These are phyloP conservation scores for Cryptococcus wingfieldii DNA, from an alignment of 1,284 basidiomycete species.

Conservation along the genomic window DNA sequence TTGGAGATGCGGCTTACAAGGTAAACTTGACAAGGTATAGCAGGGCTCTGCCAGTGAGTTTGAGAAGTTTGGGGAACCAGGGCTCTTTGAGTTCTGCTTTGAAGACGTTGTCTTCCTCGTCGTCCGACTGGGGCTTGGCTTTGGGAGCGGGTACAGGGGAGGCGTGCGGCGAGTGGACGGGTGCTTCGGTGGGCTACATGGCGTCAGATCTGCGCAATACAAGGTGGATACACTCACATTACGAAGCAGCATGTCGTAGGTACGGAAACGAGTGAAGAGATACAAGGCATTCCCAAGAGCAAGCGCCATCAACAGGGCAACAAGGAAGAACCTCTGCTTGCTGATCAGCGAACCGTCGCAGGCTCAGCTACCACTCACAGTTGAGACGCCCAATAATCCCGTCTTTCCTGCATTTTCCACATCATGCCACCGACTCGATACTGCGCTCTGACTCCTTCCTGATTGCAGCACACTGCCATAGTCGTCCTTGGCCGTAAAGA, in stretches of 20 bases:
- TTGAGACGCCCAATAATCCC: constrained; percentile 25
- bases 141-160: constrained; percentile 33
- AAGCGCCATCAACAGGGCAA: constrained; percentile 23
- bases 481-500: constrained; percentile 21
- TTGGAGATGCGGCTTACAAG: constrained; percentile 12
- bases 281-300: constrained; percentile 36
- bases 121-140: neutral
- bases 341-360: neutral
- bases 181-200: constrained; percentile 23
- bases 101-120: constrained; percentile 16
- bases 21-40: constrained; percentile 21
- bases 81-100: neutral
- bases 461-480: constrained; percentile 16
- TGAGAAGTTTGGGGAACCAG: neutral
- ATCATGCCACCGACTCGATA: constrained; percentile 32
- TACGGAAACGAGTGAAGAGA: constrained; percentile 41
- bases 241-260: constrained; percentile 44
- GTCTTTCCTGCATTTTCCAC: constrained; percentile 26
- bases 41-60: constrained; percentile 5
- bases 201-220: neutral
- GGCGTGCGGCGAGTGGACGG: constrained; percentile 35
- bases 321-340: constrained; percentile 26
- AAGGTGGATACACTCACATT: constrained; percentile 23
- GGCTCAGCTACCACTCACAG: constrained; percentile 19
- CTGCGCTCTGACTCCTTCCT: constrained; percentile 8